phyloP scores from a whole-genome alignment of 345 rosid genomes.

The Boechera divaricarpa region DNA sequence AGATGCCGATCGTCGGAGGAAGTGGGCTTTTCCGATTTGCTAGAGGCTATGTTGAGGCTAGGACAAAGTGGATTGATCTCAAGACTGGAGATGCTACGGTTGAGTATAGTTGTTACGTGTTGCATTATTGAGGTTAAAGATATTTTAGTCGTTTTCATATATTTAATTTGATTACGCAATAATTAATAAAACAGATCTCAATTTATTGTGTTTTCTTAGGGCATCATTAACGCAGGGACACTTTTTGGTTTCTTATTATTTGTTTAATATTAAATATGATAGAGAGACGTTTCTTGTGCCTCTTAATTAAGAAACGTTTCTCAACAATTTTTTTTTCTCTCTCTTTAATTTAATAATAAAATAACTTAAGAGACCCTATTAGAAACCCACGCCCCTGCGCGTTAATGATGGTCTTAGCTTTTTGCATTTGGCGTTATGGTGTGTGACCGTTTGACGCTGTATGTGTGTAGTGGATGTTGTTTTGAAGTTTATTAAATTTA shows the following conservation, averaged over 20 bases:
- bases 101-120: constrained; percentile 60
- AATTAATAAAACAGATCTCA: constrained; percentile 4
- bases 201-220: not conserved
- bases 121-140: constrained; percentile 52
- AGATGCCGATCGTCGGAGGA: constrained; percentile 81
- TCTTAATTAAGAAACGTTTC: no score
- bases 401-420: no score
- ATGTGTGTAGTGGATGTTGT: constrained; percentile 25
- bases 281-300: no score
- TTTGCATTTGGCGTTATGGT: constrained; percentile 3
- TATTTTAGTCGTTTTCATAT: constrained; percentile 20
- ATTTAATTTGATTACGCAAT: constrained; percentile 12
- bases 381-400: no score
- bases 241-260: no score
- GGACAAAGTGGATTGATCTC: constrained; percentile 50
- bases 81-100: constrained; percentile 53
- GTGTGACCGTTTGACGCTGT: no score
- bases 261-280: no score
- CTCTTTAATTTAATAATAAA: no score
- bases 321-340: no score
- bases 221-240: no score
- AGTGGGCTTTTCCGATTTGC: constrained; percentile 82
- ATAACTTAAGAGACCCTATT: no score
- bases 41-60: constrained; percentile 68
- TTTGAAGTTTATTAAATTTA: not conserved